A percentile compares a stretch with the other conserved stretches of the same genome.
These are phyloP conservation scores for Volvariella surrecta DNA, from an alignment of 1,284 basidiomycete species.

Conservation along the genomic window DNA sequence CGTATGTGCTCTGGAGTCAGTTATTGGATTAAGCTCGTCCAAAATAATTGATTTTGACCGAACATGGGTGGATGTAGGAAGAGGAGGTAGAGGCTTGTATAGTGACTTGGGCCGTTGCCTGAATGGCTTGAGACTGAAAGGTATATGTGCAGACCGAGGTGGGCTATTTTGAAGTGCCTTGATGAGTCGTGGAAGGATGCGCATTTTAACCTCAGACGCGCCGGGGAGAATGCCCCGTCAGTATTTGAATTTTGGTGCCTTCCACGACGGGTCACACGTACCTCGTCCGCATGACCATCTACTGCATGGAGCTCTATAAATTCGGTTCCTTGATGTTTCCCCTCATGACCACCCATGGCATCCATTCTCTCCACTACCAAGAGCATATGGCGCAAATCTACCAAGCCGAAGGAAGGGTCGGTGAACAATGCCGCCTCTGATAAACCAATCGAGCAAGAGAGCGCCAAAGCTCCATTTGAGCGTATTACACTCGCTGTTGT, in stretches of 20 bases:
- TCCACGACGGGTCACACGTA: too few relatives aligned
- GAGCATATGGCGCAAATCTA: conserved; percentile 25
- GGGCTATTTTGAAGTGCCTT: conserved; percentile 26
- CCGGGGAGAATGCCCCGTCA: too few relatives aligned
- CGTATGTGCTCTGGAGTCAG: conserved; percentile 32
- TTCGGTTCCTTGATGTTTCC: too few relatives aligned
- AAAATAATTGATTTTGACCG: conserved; percentile 51
- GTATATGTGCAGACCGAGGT: conserved; percentile 13
- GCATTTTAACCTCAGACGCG: too few relatives aligned
- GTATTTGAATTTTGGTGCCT: too few relatives aligned
- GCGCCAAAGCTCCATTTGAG: conserved; percentile 13
- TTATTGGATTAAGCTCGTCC: conserved; percentile 42
- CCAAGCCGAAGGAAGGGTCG: conserved; percentile 17
- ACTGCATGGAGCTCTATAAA: too few relatives aligned
- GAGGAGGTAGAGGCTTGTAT: conserved; percentile 25
- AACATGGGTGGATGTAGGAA: conserved; percentile 27
- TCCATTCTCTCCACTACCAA: conserved; percentile 26
- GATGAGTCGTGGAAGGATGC: conserved; percentile 51
- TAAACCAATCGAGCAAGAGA: conserved; percentile 7
- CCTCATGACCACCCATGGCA: conserved; percentile 16
- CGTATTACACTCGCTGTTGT: conserved; percentile 48
- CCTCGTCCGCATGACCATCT: too few relatives aligned
- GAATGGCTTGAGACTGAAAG: conserved; percentile 11
- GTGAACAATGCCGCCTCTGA: conserved; percentile 4
- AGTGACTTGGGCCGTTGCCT: conserved; percentile 22